Base-by-base conservation (phyloP, 1,139 yeast species). In the Scheffersomyces parashehatae region DNA sequence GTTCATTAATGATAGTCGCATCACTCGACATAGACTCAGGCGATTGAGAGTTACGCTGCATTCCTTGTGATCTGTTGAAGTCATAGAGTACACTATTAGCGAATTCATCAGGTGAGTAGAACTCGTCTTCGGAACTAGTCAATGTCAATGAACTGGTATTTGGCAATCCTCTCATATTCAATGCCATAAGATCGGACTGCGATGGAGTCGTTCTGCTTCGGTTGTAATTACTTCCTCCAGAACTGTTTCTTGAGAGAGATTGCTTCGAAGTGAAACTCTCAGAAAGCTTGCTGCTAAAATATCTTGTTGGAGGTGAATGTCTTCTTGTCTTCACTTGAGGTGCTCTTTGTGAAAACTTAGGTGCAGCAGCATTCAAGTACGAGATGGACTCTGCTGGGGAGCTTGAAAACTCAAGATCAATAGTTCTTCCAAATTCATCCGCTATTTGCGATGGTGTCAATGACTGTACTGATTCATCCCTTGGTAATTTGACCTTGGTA, bases 91-190 rank as follows among this genome's bases (percentile, higher is more conserved):
- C 35, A 26, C 45, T 43, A 33, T 47, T 51, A 15, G 51, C 58
- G 45, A 55, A 55, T 36, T 67, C 72, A 24, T 64, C 64, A 3
- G 66, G 60, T 2, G 73, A 67, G 48, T 51, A 67, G 47, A 59
- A 68, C 46, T 67, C 73, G 2, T 67, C 73, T 33, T 63, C 69
- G 7, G 67, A 58, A 34, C 60, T 58, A n/a, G 59, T 56, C 37
- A 50, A 38, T 3, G 54, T 49, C 16, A 41, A 28, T 15, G 37
- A 38, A 16, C 51, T 43, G 5, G 24, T 10, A 20, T 40, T 29
- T 20, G 14, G 38, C 7, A 6, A 8, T 20, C 26, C 26, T 20
- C 26, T 20, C 26, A 20, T 20, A 6, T 20, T 20, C 26, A 20
- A 20, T 5, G 26, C 26, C 26, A 20, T 20, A 20, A 20, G 26